These are phyloP conservation scores for Glaciozyma antarctica DNA, from an alignment of 768 basidiomycete genomes.

Conservation along the genomic window DNA sequence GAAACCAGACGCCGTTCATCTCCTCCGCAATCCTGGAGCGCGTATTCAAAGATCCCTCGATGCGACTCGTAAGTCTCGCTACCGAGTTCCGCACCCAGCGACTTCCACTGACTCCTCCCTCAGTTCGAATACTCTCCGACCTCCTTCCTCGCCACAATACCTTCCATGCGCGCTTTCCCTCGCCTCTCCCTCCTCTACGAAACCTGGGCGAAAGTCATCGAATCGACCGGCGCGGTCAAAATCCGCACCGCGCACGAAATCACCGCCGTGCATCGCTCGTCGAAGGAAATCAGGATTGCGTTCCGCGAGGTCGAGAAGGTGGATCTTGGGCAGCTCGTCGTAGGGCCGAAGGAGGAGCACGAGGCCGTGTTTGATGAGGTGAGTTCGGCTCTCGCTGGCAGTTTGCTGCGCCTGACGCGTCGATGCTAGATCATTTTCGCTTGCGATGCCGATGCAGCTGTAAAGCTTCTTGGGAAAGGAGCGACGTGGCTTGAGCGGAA, in stretches of 20 bases:
- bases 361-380: background rate
- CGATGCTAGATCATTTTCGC: background rate
- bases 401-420: background rate
- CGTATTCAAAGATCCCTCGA: slow-evolving; percentile 4
- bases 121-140: slow-evolving; percentile 1
- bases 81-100: background rate
- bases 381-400: background rate
- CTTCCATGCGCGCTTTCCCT: background rate
- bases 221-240: background rate
- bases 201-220: background rate
- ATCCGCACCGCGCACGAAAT: background rate
- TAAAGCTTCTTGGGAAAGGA: background rate
- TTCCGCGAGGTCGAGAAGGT: background rate
- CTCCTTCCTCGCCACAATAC: slow-evolving; percentile 1
- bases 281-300: background rate
- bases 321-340: background rate
- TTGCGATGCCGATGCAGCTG: background rate
- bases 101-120: background rate
- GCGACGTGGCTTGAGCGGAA: slow-evolving; percentile 1
- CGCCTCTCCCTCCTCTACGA: background rate
- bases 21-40: slow-evolving; percentile 2
- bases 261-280: background rate
- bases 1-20: slow-evolving; percentile 1
- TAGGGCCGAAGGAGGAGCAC: background rate
- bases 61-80: background rate